Base-by-base conservation (phyloP, 345 rosid species). In the Aquilaria yunnanensis region DNA sequence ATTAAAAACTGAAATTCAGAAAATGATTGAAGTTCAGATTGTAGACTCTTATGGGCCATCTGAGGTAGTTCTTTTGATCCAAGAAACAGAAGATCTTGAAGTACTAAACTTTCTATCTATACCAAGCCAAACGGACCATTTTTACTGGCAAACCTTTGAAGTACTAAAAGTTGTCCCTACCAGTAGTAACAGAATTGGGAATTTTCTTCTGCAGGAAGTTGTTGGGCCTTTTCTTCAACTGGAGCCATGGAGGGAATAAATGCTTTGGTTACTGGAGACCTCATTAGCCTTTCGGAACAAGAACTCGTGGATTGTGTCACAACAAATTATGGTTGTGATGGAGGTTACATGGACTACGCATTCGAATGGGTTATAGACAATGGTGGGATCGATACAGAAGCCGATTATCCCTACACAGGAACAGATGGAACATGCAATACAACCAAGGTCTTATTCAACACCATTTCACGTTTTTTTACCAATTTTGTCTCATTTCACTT, bases 321-420 rank as follows among this genome's bases (percentile, higher is more conserved):
- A 16, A 79, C 81, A 49, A 75, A 79, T 51, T 2, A 79, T 0
- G 89, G 89, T 10, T 84, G 89, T 12, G 86, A 81, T 1, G 89
- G 89, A 37, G 89, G 86, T 45, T 77, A 84, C 48, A 75, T 84
- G 89, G 84, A 81, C 66, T 84, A 84, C 7, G 89, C 84, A 4
- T 84, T 84, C 49, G 86, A 84, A 61, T 84, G 89, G 89, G 74
- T 84, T 69, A 72, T 81, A 14, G 60, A 54, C 67, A 84, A 84
- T 5, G 89, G 86, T 16, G 89, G 89, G 9, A 81, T 84, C 10
- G 86, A 81, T 16, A 73, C 80, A 1, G 86, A 81, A 67, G 43
- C 78, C 1, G 66, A 77, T 63, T 84, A 84, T 55, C 80, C 89
- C 16, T 84, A 84, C 62, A 79, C 81, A 0, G 89, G 83, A n/a